phyloP scores from a whole-genome alignment of 192 early-diverging fungal genomes.

The Backusella morwellensis region DNA sequence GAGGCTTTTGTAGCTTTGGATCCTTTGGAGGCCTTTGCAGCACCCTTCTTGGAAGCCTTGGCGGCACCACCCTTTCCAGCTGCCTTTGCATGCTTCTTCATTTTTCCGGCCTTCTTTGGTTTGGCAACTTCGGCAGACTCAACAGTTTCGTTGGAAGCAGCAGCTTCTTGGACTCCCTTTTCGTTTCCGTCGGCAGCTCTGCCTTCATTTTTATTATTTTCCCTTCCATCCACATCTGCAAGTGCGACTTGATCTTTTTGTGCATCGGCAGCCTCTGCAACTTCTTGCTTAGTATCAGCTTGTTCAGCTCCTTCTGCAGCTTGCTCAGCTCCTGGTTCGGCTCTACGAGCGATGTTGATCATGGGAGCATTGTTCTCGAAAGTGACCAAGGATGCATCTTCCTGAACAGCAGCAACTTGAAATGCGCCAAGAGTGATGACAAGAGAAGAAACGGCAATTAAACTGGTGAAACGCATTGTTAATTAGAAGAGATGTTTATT shows the following conservation, averaged over 20 bases:
- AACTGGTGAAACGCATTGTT: slow-evolving; percentile 1
- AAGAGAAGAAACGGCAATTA: slow-evolving; percentile 5
- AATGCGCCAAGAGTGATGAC: neutral
- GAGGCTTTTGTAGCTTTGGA: neutral
- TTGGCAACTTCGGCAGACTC: neutral
- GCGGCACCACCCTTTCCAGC: neutral
- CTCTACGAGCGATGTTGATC: neutral
- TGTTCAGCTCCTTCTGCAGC: neutral
- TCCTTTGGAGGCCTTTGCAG: neutral
- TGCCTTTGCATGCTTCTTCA: neutral
- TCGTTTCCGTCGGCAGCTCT: neutral
- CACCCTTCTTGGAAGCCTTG: neutral
- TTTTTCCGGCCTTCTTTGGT: neutral
- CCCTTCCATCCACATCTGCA: neutral
- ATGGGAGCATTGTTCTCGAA: neutral
- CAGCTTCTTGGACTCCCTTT: neutral
- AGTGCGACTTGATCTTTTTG: neutral
- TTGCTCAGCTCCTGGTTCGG: neutral
- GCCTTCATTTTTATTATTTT: neutral
- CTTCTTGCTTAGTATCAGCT: neutral
- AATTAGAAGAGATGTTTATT: neutral
- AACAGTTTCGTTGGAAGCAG: neutral
- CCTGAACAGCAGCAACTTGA: neutral
- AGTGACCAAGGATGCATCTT: neutral
- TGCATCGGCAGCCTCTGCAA: neutral